These are phyloP conservation scores for Elaeagnus macrophylla DNA, from an alignment of 306 rosid genomes.

Conservation along the genomic window DNA sequence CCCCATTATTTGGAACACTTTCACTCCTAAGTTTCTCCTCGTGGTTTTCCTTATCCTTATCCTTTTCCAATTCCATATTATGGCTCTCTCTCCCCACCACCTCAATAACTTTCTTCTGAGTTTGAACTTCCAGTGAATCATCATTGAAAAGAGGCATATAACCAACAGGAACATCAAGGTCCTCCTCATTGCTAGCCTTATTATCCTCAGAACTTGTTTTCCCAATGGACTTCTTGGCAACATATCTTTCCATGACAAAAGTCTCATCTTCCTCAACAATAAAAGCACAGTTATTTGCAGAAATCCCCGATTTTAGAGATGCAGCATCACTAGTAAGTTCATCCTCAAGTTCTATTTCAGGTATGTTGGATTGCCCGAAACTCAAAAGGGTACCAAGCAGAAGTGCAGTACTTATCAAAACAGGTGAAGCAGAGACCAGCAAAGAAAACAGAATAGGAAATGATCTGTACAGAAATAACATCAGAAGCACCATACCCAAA, in stretches of 20 bases:
- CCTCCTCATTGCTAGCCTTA: constrained; percentile 24
- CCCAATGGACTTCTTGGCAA: constrained; percentile 33
- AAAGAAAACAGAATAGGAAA: constrained; percentile 61
- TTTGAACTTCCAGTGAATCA: constrained; percentile 14
- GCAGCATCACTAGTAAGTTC: constrained; percentile 31
- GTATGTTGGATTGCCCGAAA: constrained; percentile 66
- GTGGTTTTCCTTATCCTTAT: constrained; percentile 25
- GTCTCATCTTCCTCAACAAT: constrained; percentile 43
- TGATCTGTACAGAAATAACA: constrained; percentile 56
- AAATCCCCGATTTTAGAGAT: constrained; percentile 40
- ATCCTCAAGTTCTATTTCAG: constrained; percentile 60
- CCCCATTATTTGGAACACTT: constrained; percentile 32
- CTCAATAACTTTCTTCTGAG: constrained; percentile 26
- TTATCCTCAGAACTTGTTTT: constrained; percentile 29
- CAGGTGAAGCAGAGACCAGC: constrained; percentile 81
- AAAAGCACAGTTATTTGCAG: constrained; percentile 32
- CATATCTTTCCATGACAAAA: constrained; percentile 43
- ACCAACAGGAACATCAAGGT: constrained; percentile 27
- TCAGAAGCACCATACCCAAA: constrained; percentile 45
- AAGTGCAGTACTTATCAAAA: constrained; percentile 79
- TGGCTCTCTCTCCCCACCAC: constrained; percentile 30
- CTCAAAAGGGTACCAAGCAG: constrained; percentile 92
- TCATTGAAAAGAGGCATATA: constrained; percentile 34
- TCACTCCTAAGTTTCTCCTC: constrained; percentile 31
- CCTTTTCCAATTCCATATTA: constrained; percentile 25